These are phyloP conservation scores for Penicillium olsonii DNA, from an alignment of 2,329 filamentous ascomycete genomes.

Conservation along the genomic window DNA sequence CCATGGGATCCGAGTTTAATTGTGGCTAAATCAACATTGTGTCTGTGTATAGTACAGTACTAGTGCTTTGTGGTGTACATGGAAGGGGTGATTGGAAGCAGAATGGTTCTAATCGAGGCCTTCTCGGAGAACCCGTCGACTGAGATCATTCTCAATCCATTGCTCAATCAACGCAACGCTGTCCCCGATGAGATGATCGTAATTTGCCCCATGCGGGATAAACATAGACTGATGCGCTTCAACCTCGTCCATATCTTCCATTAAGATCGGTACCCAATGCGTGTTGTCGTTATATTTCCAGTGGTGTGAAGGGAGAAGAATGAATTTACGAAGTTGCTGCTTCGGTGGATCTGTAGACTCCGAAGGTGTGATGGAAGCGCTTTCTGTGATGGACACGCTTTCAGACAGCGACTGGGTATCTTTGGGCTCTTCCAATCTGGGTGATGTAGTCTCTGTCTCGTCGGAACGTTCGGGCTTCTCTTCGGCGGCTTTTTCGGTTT, in stretches of 20 bases:
- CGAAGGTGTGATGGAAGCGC: slow-evolving; percentile 8
- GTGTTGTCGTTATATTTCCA: slow-evolving; percentile 61
- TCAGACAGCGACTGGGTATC: slow-evolving; percentile 4
- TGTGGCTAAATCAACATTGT: background rate
- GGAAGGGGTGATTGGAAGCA: background rate
- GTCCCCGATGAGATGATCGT: slow-evolving; percentile 75
- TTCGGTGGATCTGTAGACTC: slow-evolving; percentile 23
- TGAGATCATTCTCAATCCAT: slow-evolving; percentile 58
- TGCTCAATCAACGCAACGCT: slow-evolving; percentile 65
- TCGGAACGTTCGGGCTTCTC: slow-evolving; percentile 1
- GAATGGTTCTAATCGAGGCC: slow-evolving; percentile 14
- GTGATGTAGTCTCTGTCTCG: background rate
- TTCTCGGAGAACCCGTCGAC: slow-evolving; percentile 15
- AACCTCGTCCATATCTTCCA: slow-evolving; percentile 83
- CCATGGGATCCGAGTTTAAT: background rate
- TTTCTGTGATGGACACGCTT: slow-evolving; percentile 8
- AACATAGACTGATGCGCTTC: slow-evolving; percentile 83
- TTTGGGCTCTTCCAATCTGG: background rate
- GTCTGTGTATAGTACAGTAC: background rate
- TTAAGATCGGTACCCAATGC: slow-evolving; percentile 76
- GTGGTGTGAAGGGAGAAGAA: slow-evolving; percentile 65
- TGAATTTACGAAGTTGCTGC: slow-evolving; percentile 72
- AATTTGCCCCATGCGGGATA: slow-evolving; percentile 66
- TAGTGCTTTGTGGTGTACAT: background rate
- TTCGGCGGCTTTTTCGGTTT: background rate